phyloP scores from a whole-genome alignment of 345 rosid genomes.

The Trapa bicornis region DNA sequence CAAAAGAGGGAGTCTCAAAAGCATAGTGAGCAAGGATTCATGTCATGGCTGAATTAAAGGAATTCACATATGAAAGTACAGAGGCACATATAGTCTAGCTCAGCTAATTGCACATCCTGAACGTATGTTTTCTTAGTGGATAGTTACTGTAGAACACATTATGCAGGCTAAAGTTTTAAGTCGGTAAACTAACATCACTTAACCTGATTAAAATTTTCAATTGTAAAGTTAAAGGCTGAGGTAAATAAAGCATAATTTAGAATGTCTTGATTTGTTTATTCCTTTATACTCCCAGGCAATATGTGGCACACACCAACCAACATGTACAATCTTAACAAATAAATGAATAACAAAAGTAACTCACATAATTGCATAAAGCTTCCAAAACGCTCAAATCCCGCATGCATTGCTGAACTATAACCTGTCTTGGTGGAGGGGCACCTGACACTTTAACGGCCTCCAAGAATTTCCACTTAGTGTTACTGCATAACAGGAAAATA shows the following conservation, averaged over 20 bases:
- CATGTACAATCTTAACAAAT: background rate
- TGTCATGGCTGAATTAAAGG: no score
- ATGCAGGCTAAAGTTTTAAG: no score
- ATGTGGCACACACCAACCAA: background rate
- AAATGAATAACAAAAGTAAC: constrained; percentile 10
- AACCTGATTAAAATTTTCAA: background rate
- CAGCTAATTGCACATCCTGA: no score
- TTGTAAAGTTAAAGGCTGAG: background rate
- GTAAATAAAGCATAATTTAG: background rate
- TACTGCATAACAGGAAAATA: constrained; percentile 26
- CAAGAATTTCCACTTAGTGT: constrained; percentile 82
- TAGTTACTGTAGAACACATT: no score
- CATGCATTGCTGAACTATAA: constrained; percentile 80
- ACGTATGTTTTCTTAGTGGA: no score
- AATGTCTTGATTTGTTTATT: background rate
- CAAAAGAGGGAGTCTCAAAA: no score
- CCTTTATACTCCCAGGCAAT: background rate
- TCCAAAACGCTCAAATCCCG: constrained; percentile 79
- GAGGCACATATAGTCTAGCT: no score
- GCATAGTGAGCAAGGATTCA: no score
- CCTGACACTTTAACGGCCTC: constrained; percentile 77
- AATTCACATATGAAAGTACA: no score
- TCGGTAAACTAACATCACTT: no score
- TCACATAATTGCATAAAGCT: constrained; percentile 70
- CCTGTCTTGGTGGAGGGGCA: constrained; percentile 74